phyloP scores from a whole-genome alignment of 2,329 filamentous ascomycete species.

The Xylariaceae sp. region DNA sequence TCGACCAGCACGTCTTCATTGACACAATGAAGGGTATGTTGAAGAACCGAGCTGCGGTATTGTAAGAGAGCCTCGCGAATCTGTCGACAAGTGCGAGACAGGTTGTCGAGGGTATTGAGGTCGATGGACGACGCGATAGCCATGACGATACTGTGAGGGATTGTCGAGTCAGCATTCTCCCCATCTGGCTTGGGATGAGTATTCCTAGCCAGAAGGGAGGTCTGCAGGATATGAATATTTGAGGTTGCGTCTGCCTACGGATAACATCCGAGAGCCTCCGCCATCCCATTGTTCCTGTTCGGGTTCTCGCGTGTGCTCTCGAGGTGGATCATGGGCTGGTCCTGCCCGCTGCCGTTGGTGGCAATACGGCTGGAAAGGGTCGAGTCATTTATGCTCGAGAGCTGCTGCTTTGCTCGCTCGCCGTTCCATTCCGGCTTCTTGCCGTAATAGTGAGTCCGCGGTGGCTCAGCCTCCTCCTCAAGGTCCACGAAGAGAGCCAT shows the following conservation, averaged over 20 bases:
- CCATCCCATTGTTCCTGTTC: constrained; percentile 63
- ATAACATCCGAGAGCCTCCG: constrained; percentile 67
- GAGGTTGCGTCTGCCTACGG: constrained; percentile 57
- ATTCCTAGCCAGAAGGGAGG: constrained; percentile 19
- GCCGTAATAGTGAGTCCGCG: constrained; percentile 25
- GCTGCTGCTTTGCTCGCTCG: constrained; percentile 17
- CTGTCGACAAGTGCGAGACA: constrained; percentile 80
- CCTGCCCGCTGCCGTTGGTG: constrained; percentile 10
- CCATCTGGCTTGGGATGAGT: constrained; percentile 11
- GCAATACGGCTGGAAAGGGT: neutral
- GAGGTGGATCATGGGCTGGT: constrained; percentile 12
- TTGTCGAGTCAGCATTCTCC: constrained; percentile 23
- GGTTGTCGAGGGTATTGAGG: constrained; percentile 81
- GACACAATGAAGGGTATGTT: constrained; percentile 76
- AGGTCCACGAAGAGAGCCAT: constrained; percentile 42
- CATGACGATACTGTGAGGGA: constrained; percentile 67
- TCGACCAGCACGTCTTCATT: constrained; percentile 66
- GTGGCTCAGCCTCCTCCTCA: constrained; percentile 36
- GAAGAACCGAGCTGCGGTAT: constrained; percentile 73
- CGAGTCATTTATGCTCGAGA: constrained; percentile 7
- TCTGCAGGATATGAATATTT: constrained; percentile 31
- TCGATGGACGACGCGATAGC: constrained; percentile 79
- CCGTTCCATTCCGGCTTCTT: constrained; percentile 32
- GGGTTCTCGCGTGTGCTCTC: constrained; percentile 43
- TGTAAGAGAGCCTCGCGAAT: constrained; percentile 78